These are phyloP conservation scores for Malania oleifera DNA, from an alignment of 164 flowering plant species.

Conservation along the genomic window DNA sequence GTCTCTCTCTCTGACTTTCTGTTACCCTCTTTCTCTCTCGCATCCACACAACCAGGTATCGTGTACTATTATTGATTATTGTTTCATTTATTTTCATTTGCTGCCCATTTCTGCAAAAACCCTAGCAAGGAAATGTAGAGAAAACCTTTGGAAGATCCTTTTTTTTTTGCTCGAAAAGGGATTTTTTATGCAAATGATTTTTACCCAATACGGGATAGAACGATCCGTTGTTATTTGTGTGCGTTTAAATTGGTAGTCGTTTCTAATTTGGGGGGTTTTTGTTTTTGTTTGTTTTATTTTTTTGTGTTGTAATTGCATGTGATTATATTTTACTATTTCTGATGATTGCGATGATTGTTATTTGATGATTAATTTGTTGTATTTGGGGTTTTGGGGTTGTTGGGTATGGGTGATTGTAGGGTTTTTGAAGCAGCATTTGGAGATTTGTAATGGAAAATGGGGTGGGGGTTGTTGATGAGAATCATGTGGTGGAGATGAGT, in stretches of 20 bases:
- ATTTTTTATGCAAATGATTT: no score
- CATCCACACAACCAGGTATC: slow-evolving; percentile 15
- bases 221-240: slow-evolving; percentile 4
- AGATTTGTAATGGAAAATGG: slow-evolving; percentile 45
- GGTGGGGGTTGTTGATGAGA: slow-evolving; percentile 23
- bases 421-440: slow-evolving; percentile 16
- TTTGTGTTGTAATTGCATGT: not conserved
- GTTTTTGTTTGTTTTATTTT: no score
- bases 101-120: slow-evolving; percentile 8
- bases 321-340: slow-evolving; percentile 2
- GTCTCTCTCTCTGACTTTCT: slow-evolving; percentile 1
- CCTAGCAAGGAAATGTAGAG: slow-evolving; percentile 8
- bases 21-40: slow-evolving; percentile 13
- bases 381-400: slow-evolving; percentile 4
- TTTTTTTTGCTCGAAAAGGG: no score
- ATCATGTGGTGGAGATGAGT: slow-evolving; percentile 20
- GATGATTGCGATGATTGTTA: not conserved
- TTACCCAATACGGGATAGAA: no score
- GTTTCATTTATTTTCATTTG: not conserved
- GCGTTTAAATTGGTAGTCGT: no score
- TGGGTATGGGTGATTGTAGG: slow-evolving; percentile 25
- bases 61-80: not conserved
- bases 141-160: no score
- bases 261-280: no score
- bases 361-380: not conserved